Base-by-base conservation (phyloP, 1,284 basidiomycete genomes). In the Chiua sp. region DNA sequence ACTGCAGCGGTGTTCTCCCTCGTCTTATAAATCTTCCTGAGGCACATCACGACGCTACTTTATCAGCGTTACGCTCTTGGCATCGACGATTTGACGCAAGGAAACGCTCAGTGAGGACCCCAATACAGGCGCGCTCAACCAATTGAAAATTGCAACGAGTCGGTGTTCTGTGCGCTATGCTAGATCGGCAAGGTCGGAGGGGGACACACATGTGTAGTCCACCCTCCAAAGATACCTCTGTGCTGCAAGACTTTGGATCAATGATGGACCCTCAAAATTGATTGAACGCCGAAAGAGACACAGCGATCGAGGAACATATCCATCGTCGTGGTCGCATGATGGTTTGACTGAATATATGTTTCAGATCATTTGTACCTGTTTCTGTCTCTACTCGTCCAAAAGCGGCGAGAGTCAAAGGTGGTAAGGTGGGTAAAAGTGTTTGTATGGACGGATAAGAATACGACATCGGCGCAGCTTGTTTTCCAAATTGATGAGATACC, bases 1-100 rank as follows among this genome's bases (percentile, higher is more conserved):
- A 99, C 61, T 97, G 96, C n/a, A 99, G 96, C 94, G 13, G 88
- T 92, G 35, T 87, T 79, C 59, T 93, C 93, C 2, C 96, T 97
- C 42, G 82, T 81, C 74, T 95, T 95, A 49, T 73, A 70, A 68
- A 67, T 73, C 61, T 97, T 79, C 68, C 66, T 75, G 60, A 97
- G 79, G 81, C 53, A 93, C 80, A 7, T 72, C 75, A 2, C 35
- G n/a, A n/a, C n/a, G n/a, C n/a, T n/a, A n/a, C 28, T 82, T 73
- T 11, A 79, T 84, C 35, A 3, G 13, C 10, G 37, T 18, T 47
- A 70, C 67, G 51, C 77, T 73, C 18, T 7, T 26, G 4, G 37
- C 54, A 4, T 7, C 13, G 47, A 84, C 66, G 2, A 72, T 68
- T 4, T 68, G 61, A 0, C 83, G 78, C 6, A 94, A 75, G 13